phyloP scores from a whole-genome alignment of 495 filamentous ascomycete genomes.

The Friedmanniomyces simplex region DNA sequence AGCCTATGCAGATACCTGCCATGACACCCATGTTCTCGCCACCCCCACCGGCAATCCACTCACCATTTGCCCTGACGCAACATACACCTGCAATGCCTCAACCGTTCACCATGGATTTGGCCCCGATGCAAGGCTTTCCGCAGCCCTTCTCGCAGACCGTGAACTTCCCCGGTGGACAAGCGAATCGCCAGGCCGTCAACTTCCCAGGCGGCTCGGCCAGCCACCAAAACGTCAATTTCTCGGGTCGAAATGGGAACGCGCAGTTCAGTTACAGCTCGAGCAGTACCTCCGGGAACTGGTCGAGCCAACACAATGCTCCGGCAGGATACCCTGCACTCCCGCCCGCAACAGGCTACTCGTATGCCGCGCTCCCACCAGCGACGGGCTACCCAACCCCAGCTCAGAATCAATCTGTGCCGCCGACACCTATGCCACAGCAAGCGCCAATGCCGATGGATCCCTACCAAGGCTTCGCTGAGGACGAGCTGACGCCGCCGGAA shows the following conservation, averaged over 20 bases:
- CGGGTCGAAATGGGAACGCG: neutral
- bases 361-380: neutral
- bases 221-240: neutral
- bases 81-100: neutral
- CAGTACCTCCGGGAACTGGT: neutral
- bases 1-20: neutral
- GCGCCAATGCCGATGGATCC: neutral
- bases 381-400: neutral
- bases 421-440: neutral
- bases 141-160: neutral
- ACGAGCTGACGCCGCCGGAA: neutral
- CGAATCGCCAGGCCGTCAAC: neutral
- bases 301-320: neutral
- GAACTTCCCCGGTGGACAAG: neutral
- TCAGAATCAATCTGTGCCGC: neutral
- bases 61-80: too few species aligned
- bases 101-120: neutral
- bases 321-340: neutral
- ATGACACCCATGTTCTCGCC: too few species aligned
- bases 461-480: neutral
- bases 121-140: neutral
- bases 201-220: neutral
- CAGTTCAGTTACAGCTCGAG: slow-evolving; percentile 1
- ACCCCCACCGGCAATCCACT: too few species aligned
- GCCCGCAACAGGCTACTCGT: neutral